Conservation (phyloP, 345 rosid species). For the Eucalyptus microcorys region DNA sequence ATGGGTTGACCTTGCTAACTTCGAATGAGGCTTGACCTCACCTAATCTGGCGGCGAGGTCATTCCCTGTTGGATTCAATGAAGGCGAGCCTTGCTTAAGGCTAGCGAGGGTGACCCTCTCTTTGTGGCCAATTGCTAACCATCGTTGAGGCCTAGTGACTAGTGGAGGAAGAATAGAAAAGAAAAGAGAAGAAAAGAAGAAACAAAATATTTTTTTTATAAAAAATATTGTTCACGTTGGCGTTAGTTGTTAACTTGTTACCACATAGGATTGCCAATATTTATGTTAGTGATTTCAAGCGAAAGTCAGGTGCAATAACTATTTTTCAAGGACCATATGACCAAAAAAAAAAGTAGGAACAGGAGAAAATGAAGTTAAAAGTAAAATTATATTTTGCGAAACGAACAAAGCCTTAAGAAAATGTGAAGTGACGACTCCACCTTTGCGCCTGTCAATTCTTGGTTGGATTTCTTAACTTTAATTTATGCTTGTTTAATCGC, state of each 20-base stretch:
- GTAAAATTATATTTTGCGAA: too few species aligned
- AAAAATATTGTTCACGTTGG: too few species aligned
- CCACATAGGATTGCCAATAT: not conserved
- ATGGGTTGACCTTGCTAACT: too few species aligned
- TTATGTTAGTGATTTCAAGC: too few species aligned
- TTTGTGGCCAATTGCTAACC: not conserved
- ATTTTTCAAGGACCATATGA: too few species aligned
- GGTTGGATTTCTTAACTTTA: not conserved
- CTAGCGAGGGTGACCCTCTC: not conserved
- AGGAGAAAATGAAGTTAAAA: too few species aligned
- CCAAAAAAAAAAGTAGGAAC: too few species aligned
- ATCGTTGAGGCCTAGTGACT: not conserved
- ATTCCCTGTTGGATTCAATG: not conserved
- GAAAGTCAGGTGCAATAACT: too few species aligned
- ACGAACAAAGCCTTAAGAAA: not conserved
- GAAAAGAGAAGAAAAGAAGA: too few species aligned
- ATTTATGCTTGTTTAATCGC: not conserved
- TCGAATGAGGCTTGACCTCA: not conserved
- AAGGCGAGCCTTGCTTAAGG: not conserved
- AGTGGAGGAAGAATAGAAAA: not conserved
- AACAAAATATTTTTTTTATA: too few species aligned
- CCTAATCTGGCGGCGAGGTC: rapidly evolving
- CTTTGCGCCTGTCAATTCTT: not conserved
- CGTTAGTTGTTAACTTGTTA: too few species aligned
- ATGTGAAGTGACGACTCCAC: not conserved